Conservation (phyloP, 306 rosid genomes). For the Vicia sativa region DNA sequence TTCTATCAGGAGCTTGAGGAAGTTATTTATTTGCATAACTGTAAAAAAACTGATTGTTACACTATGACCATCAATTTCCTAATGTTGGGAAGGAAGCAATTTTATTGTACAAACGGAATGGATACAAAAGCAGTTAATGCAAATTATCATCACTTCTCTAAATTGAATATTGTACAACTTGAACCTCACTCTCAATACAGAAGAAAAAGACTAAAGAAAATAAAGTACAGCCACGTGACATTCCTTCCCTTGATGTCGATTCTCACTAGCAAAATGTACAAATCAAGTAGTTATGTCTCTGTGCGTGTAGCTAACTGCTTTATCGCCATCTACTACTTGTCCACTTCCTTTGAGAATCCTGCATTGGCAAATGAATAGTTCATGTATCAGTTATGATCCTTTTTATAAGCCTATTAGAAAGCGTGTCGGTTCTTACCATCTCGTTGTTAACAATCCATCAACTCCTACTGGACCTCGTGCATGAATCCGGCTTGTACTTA, state of each 20-base stretch:
- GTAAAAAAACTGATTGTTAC: not conserved
- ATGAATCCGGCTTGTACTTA: conserved; percentile 96
- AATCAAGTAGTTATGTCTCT: conserved; percentile 63
- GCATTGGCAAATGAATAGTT: conserved; percentile 39
- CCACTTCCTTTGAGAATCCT: conserved; percentile 96
- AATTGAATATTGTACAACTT: conserved; percentile 26
- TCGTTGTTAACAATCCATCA: conserved; percentile 88
- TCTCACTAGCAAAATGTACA: conserved; percentile 22
- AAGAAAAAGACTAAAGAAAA: conserved; percentile 2
- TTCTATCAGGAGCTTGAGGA: too few species aligned
- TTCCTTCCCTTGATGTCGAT: conserved; percentile 13
- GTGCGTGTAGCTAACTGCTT: conserved; percentile 66
- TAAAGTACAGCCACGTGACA: conserved; percentile 10
- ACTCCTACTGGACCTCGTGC: conserved; percentile 99
- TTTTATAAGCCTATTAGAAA: conserved; percentile 13
- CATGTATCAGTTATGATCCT: conserved; percentile 14
- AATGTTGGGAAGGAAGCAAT: conserved; percentile 10
- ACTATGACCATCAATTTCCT: conserved; percentile 13
- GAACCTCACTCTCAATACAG: conserved; percentile 4
- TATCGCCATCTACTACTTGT: conserved; percentile 87
- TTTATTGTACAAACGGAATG: not conserved
- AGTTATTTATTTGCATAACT: not conserved
- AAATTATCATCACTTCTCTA: conserved; percentile 12
- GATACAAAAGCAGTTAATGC: conserved; percentile 13
- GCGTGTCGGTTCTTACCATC: conserved; percentile 67